Evolutionary conservation across 495 filamentous ascomycete genomes (phyloP).

Genomic region (Parathielavia hyrcaniae): DNA sequence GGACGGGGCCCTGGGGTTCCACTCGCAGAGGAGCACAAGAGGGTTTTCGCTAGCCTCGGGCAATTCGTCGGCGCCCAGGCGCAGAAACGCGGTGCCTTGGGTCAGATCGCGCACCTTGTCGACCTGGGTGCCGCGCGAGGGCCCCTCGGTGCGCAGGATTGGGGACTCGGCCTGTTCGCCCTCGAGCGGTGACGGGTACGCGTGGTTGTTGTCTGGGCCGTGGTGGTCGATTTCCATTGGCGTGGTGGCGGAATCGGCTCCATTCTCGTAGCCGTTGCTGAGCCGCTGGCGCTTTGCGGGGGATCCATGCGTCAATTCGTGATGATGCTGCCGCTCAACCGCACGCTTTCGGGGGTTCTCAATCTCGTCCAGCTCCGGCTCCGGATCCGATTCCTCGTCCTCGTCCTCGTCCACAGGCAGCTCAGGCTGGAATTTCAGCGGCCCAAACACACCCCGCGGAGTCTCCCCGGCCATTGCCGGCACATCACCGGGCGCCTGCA

Average conservation of each 20-base stretch:
- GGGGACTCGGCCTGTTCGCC: conserved; percentile 51
- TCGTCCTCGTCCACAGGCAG: conserved; percentile 29
- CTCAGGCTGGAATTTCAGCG: conserved; percentile 36
- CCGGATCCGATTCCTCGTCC: conserved; percentile 30
- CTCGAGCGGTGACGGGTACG: conserved; percentile 52
- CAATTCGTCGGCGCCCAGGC: conserved; percentile 54
- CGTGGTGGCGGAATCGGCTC: conserved; percentile 53
- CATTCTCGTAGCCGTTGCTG: conserved; percentile 57
- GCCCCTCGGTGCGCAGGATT: conserved; percentile 54
- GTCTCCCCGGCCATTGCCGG: conserved; percentile 41
- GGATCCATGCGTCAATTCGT: conserved; percentile 45
- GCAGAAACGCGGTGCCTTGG: conserved; percentile 59
- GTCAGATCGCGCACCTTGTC: conserved; percentile 59
- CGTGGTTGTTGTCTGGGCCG: conserved; percentile 46
- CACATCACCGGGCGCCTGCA: conserved; percentile 43
- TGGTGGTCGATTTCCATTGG: conserved; percentile 55
- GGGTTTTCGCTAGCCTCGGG: conserved; percentile 44
- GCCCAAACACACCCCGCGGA: conserved; percentile 46
- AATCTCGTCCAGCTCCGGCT: conserved; percentile 33
- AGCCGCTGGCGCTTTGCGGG: conserved; percentile 50
- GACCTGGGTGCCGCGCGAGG: conserved; percentile 65
- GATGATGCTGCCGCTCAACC: conserved; percentile 41
- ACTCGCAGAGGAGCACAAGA: conserved; percentile 62
- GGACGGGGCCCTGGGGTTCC: conserved; percentile 70
- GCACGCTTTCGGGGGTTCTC: conserved; percentile 48